phyloP scores from a whole-genome alignment of 2,329 filamentous ascomycete species.

The Xylariaceae sp. region DNA sequence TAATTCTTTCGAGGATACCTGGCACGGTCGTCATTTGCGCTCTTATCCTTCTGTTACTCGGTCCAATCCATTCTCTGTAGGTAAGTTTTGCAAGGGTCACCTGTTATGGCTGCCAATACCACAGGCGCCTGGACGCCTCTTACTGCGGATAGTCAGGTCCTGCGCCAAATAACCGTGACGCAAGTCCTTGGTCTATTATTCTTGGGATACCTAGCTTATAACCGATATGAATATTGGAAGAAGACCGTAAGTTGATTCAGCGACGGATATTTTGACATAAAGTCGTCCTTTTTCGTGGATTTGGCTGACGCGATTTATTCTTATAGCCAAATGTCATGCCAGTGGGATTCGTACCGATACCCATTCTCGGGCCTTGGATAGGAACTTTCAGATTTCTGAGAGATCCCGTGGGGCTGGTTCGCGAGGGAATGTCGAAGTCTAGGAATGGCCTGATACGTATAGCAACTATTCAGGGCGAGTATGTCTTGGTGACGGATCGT shows the following conservation, averaged over 20 bases:
- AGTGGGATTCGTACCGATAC: conserved; percentile 3
- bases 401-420: neutral
- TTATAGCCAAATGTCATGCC: conserved; percentile 3
- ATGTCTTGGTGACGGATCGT: conserved; percentile 5
- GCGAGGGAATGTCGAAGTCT: conserved; percentile 2
- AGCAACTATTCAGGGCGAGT: conserved; percentile 5
- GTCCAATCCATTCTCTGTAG: too few species aligned
- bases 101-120: too few species aligned
- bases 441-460: conserved; percentile 5
- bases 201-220: conserved; percentile 1
- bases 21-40: too few species aligned
- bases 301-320: neutral
- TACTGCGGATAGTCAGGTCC: too few species aligned
- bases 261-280: neutral
- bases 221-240: conserved; percentile 3
- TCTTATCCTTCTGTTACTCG: too few species aligned
- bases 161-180: too few species aligned
- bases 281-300: too few species aligned
- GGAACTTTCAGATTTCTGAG: conserved; percentile 2
- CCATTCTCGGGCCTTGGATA: conserved; percentile 4
- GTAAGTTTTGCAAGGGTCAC: too few species aligned
- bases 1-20: too few species aligned
- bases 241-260: neutral
- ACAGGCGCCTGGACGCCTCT: too few species aligned
- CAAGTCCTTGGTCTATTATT: too few species aligned